Evolutionary conservation across 1,284 basidiomycete species (phyloP).

Genomic region (Moesziomyces sp.): DNA sequence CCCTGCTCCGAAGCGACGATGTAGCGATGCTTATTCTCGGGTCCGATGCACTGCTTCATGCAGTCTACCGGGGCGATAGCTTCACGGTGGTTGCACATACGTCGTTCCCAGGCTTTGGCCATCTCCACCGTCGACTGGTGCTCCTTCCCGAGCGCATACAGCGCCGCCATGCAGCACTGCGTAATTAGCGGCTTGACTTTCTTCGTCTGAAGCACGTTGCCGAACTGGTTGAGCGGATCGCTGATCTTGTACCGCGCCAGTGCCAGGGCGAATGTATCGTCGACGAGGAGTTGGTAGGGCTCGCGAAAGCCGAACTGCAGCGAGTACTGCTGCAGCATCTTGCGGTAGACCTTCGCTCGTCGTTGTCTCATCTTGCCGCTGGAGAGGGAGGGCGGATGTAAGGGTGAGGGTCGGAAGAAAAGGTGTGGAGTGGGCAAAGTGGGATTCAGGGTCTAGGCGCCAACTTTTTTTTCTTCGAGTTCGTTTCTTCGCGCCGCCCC

Average conservation of each 20-base stretch:
- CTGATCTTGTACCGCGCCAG: constrained; percentile 54
- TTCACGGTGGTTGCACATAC: constrained; percentile 93
- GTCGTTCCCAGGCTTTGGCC: constrained; percentile 89
- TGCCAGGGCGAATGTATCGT: constrained; percentile 56
- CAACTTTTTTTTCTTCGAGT: background rate
- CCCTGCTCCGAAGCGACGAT: constrained; percentile 54
- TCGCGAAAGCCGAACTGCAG: constrained; percentile 64
- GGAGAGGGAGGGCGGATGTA: background rate
- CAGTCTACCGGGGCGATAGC: constrained; percentile 84
- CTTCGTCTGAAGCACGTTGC: constrained; percentile 48
- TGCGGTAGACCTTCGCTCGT: constrained; percentile 62
- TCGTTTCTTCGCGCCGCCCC: background rate
- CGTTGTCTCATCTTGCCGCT: constrained; percentile 61
- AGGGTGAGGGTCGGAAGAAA: background rate
- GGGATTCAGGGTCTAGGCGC: background rate
- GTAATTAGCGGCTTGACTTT: constrained; percentile 65
- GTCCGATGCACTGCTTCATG: constrained; percentile 71
- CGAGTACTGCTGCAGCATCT: constrained; percentile 60
- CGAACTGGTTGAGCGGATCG: constrained; percentile 45
- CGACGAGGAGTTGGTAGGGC: constrained; percentile 64
- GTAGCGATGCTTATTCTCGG: constrained; percentile 64
- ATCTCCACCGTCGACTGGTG: constrained; percentile 74
- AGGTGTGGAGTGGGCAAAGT: background rate
- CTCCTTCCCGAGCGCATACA: constrained; percentile 55
- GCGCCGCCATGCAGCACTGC: constrained; percentile 65